phyloP scores from a whole-genome alignment of 805 yeast genomes.

The Phaffomyces thermotolerans region DNA sequence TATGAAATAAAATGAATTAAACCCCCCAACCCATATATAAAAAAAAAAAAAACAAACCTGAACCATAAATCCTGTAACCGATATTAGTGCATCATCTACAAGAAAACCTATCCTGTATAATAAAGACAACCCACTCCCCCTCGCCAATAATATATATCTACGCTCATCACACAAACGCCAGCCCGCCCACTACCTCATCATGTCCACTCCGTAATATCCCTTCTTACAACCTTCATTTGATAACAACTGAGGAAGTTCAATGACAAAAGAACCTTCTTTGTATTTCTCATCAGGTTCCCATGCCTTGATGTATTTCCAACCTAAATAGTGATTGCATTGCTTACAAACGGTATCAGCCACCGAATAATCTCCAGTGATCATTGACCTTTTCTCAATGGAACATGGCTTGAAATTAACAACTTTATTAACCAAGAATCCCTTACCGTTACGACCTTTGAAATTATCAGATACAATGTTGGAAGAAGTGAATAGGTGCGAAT shows the following conservation, averaged over 20 bases:
- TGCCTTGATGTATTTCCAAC: conserved; percentile 58
- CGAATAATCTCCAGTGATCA: conserved; percentile 54
- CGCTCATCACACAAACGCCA: too few species aligned
- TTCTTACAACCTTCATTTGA: background rate
- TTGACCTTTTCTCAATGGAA: conserved; percentile 32
- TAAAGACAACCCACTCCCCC: too few species aligned
- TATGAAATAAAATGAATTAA: too few species aligned
- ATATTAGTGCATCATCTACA: too few species aligned
- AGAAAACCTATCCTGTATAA: too few species aligned
- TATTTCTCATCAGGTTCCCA: conserved; percentile 39
- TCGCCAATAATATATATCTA: too few species aligned
- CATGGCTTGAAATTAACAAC: conserved; percentile 38
- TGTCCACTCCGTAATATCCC: background rate
- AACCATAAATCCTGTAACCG: too few species aligned
- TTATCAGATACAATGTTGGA: conserved; percentile 22
- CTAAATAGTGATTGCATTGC: conserved; percentile 45
- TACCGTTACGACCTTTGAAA: conserved; percentile 51
- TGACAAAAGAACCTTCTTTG: conserved; percentile 55
- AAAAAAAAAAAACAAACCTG: too few species aligned
- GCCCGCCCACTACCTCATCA: too few species aligned
- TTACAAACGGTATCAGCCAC: conserved; percentile 53
- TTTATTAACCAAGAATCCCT: conserved; percentile 45
- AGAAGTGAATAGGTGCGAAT: conserved; percentile 16
- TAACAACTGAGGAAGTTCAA: conserved; percentile 21
- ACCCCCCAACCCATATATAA: too few species aligned